These are phyloP conservation scores for Ogataea pini DNA, from an alignment of 805 yeast genomes.

Conservation along the genomic window DNA sequence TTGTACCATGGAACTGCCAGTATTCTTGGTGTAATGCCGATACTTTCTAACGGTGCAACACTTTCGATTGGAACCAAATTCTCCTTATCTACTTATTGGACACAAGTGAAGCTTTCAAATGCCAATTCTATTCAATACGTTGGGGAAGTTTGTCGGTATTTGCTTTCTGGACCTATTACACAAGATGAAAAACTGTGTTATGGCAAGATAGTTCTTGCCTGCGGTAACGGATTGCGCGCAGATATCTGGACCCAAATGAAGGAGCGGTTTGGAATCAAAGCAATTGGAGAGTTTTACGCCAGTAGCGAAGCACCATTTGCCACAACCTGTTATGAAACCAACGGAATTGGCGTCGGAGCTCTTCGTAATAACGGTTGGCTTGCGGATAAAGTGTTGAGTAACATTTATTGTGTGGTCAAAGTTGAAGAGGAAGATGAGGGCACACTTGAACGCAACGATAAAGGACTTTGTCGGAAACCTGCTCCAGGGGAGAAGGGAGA, in stretches of 20 bases:
- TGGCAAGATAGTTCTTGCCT: conserved; percentile 59
- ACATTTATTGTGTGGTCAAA: conserved; percentile 61
- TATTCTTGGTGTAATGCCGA: conserved; percentile 75
- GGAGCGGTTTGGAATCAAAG: conserved; percentile 68
- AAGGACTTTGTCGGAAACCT: conserved; percentile 63
- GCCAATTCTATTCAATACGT: conserved; percentile 91
- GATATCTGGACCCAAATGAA: conserved; percentile 88
- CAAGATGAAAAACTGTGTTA: conserved; percentile 26
- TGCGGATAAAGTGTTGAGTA: conserved; percentile 55
- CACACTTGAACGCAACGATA: conserved; percentile 62
- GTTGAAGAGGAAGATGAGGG: conserved; percentile 82
- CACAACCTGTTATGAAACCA: conserved; percentile 69
- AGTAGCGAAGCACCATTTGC: conserved; percentile 93
- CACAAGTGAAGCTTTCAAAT: conserved; percentile 67
- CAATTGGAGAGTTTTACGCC: conserved; percentile 89
- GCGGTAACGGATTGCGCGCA: conserved; percentile 87
- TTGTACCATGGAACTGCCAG: conserved; percentile 94
- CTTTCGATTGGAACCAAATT: conserved; percentile 79
- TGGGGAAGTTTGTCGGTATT: conserved; percentile 91
- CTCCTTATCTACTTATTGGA: conserved; percentile 85
- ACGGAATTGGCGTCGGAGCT: conserved; percentile 74
- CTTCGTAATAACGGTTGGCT: conserved; percentile 80
- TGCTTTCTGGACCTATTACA: conserved; percentile 54
- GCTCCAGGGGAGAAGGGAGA: conserved; percentile 77
- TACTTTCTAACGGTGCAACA: conserved; percentile 61